Conservation (phyloP, 352 stramenopile genomes). For the Pythium monospermum region DNA sequence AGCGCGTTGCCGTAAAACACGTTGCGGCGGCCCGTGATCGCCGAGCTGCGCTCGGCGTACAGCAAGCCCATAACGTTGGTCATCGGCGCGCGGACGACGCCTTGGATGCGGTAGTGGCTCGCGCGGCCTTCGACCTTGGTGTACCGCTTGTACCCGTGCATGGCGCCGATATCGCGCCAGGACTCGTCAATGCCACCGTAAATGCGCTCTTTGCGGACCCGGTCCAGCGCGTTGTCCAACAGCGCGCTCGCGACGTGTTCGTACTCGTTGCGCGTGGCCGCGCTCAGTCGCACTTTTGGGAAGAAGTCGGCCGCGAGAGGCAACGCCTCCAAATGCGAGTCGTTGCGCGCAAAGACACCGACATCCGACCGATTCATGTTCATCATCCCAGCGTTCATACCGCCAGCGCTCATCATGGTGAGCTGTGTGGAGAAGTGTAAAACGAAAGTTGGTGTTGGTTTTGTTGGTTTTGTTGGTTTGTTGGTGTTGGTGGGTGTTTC, state of each 20-base stretch:
- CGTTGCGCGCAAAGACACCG: conserved; percentile 27
- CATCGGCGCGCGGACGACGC: conserved; percentile 43
- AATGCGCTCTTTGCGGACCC: conserved; percentile 32
- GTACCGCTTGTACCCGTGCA: conserved; percentile 48
- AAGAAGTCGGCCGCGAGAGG: conserved; percentile 52
- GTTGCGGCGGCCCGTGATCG: conserved; percentile 37
- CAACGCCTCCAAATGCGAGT: conserved; percentile 20
- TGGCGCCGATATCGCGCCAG: conserved; percentile 53
- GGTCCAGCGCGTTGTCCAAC: conserved; percentile 42
- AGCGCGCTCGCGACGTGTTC: conserved; percentile 29
- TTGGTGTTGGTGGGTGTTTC: not conserved
- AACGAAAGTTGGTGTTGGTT: not conserved
- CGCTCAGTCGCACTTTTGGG: conserved; percentile 30
- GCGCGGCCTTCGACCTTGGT: conserved; percentile 41
- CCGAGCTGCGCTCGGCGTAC: conserved; percentile 42
- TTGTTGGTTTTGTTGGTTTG: conserved; percentile 1
- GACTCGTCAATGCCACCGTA: conserved; percentile 37
- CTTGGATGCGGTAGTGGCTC: conserved; percentile 54
- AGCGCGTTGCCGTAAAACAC: conserved; percentile 53
- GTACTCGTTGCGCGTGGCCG: conserved; percentile 33
- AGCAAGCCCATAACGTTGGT: conserved; percentile 60
- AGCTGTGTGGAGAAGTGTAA: not conserved
- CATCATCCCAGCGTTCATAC: conserved; percentile 9
- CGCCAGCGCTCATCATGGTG: conserved; percentile 18
- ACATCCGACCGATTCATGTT: conserved; percentile 22